Percentiles rank a stretch among this genome's conserved stretches.
Conservation (phyloP, 768 basidiomycete species). For the Collybiopsis confluens region DNA sequence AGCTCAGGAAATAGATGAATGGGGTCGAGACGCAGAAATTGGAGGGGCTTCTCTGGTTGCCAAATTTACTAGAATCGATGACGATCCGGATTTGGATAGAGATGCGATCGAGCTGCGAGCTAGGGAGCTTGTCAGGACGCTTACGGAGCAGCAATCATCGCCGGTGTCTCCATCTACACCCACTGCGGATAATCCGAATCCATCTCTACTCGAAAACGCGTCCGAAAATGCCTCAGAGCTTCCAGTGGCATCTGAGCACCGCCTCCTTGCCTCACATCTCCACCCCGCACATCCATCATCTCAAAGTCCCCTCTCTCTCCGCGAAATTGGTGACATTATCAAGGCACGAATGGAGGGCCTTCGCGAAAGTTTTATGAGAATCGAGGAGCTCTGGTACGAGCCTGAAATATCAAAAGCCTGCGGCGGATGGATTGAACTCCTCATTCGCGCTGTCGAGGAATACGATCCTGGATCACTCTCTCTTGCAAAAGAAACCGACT, state of each 20-base stretch:
- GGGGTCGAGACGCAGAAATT: slow-evolving; percentile 62
- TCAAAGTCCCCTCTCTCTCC: slow-evolving; percentile 33
- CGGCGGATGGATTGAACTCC: slow-evolving; percentile 58
- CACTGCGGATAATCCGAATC: not conserved
- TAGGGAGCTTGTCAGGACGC: slow-evolving; percentile 22
- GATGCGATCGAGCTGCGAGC: slow-evolving; percentile 29
- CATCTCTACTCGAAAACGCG: not conserved
- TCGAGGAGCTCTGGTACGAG: slow-evolving; percentile 51
- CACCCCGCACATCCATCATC: slow-evolving; percentile 50
- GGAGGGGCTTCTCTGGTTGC: slow-evolving; percentile 70
- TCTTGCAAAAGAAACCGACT: not conserved
- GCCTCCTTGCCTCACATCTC: slow-evolving; percentile 40
- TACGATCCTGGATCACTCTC: slow-evolving; percentile 17
- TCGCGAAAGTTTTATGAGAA: slow-evolving; percentile 41
- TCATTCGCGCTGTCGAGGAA: slow-evolving; percentile 44
- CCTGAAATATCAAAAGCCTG: slow-evolving; percentile 42
- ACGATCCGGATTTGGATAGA: slow-evolving; percentile 25
- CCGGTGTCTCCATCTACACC: slow-evolving; percentile 9
- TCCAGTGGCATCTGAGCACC: slow-evolving; percentile 28
- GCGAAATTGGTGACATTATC: slow-evolving; percentile 46
- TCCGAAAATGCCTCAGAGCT: too few species aligned
- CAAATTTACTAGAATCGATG: slow-evolving; percentile 40
- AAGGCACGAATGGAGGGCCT: slow-evolving; percentile 51
- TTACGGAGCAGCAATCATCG: slow-evolving; percentile 14
- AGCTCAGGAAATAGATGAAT: slow-evolving; percentile 58